These are phyloP conservation scores for Papiliotrema fonsecae DNA, from an alignment of 1,284 basidiomycete genomes.

Conservation along the genomic window DNA sequence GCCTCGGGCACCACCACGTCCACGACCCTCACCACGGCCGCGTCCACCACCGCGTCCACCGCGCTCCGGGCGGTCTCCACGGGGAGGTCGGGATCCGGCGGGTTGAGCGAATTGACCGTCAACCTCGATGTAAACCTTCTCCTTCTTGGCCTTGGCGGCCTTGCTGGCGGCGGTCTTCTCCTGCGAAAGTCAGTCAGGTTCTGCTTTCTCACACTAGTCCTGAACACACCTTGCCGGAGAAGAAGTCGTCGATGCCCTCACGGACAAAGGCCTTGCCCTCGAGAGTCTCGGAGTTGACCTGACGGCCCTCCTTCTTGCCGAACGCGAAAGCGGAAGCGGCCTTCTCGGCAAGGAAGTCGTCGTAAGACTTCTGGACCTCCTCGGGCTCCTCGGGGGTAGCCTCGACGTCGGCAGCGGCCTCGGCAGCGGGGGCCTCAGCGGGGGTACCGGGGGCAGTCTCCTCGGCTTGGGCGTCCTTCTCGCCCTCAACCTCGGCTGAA, in stretches of 20 bases:
- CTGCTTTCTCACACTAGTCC: neutral
- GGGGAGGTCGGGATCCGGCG: constrained; percentile 28
- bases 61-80: constrained; percentile 18
- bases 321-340: constrained; percentile 36
- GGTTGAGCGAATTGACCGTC: constrained; percentile 47
- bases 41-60: constrained; percentile 20
- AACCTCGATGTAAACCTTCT: constrained; percentile 48
- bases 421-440: constrained; percentile 22
- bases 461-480: constrained; percentile 49
- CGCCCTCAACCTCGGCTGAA: constrained; percentile 48
- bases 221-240: constrained; percentile 45
- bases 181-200: constrained; percentile 11
- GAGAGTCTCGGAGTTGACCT: constrained; percentile 22
- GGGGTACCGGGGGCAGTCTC: constrained; percentile 39
- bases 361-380: constrained; percentile 68
- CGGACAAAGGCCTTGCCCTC: constrained; percentile 41
- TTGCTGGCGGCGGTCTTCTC: constrained; percentile 30
- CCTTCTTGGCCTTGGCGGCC: constrained; percentile 41
- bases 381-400: constrained; percentile 67
- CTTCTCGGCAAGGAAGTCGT: constrained; percentile 48
- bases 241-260: constrained; percentile 44
- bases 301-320: constrained; percentile 33
- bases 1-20: constrained; percentile 44
- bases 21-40: constrained; percentile 23
- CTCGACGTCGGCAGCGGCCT: constrained; percentile 33